Base-by-base conservation (phyloP, 495 filamentous ascomycete species). In the Hyphodiscus hymeniophilus region DNA sequence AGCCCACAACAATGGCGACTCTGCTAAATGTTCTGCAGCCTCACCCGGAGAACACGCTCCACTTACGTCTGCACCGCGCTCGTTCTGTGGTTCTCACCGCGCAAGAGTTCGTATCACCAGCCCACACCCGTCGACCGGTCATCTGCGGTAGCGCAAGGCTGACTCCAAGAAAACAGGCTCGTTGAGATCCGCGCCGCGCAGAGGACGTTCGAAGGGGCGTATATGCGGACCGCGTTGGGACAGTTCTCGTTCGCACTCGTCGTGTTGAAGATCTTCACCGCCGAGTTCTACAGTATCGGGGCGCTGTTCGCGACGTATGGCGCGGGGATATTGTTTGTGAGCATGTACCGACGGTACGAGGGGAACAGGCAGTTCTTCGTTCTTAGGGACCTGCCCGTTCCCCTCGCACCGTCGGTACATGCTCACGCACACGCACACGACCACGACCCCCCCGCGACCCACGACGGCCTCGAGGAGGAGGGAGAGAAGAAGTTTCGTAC, bases 181-280 rank as follows among this genome's bases (percentile, higher is more conserved):
- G 85, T 95, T 44, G 91, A 97, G 62, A 84, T 97, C 56, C 87
- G 91, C 48, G 91, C 91, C 0, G 85, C 90, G 3, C 92, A 98
- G 64, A 77, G 92, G 15, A 98, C 92, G 13, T 98, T 97, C 55
- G 92, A 97, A 70, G 92, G 92, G 1, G 94, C 92, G 26, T 98
- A 98, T 67, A 80, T 95, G 51, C 88, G 92, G 42, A 98, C 92
- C 0, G 87, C 91, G 0, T 80, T 97, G 26, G 84, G 82, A 2
- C 90, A 96, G 63, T 97, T 96, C 75, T 87, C 82, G 42, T 97
- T 98, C 60, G 80, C 91, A 35, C 81, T 98, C 15, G 80, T 98
- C 49, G 84, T 98, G 7, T 79, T 98, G 42, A 94, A 91, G 68
- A 94, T 98, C 64, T 97, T 97, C 71, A 96, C 88, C 18, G 73